Base-by-base conservation (phyloP, 1,139 yeast genomes). In the Pichia sp. region DNA sequence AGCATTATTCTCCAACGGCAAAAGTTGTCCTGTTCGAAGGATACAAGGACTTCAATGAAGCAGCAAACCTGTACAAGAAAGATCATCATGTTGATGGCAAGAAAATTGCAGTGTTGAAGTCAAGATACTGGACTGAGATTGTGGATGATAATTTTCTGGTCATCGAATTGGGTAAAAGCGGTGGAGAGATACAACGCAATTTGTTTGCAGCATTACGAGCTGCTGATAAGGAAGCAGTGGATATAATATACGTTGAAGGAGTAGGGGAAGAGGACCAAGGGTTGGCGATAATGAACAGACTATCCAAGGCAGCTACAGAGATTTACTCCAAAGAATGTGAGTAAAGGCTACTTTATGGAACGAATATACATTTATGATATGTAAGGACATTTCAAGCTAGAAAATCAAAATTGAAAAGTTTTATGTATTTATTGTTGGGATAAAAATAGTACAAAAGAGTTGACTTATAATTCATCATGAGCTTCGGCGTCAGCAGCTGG, bases 1-100 rank as follows among this genome's bases (percentile, higher is more conserved):
- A 88, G 60, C 99, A 93, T 67, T 93, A 93, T 68, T 87, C 97
- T 0, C 99, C 99, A 2, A 77, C 78, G 2, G 96, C 97, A 0
- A 81, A 79, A 55, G 97, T 93, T 6, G 74, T 87, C 0, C 68
- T 91, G n/a, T 82, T 89, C 58, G 70, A 75, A 12, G 76, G 73
- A 41, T 46, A 47, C 3, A 31, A 42, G 2, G 74, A 79, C 57
- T 83, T 84, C 0, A 53, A 50, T 3, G 51, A 54, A 0, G 73
- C 72, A 0, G 60, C 74, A 1, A 48, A 55, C 6, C 51, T 64
- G 10, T 76, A 70, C 40, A 39, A 55, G n/a, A 21, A 37, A 1
- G 37, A 53, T 1, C 6, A 36, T 23, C 26, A 51, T 6, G 26
- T 54, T 2, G n/a, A 47, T 2, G 57, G 60, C 5, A 57, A 67